Base-by-base conservation (phyloP, 2,329 filamentous ascomycete species). In the Ophiostoma ips region DNA sequence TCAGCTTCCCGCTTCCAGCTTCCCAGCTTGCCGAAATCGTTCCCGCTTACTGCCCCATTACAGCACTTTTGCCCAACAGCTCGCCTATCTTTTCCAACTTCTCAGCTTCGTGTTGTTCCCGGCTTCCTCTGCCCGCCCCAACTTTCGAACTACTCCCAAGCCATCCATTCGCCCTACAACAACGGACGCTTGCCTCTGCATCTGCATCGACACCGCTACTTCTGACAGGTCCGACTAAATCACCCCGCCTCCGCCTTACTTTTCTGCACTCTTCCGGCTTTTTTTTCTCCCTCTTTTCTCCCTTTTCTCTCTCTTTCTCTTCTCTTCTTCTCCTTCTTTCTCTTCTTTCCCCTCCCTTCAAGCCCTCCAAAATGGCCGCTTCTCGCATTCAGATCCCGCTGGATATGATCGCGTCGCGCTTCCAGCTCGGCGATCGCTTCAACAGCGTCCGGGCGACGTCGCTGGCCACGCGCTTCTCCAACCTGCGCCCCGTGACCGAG, bases 401-500 rank as follows among this genome's bases (percentile, higher is more conserved):
- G 61, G 89, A 95, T 67, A 80, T 83, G 62, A 71, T 96, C 66
- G 94, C 90, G 67, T 94, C 88, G 60, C 83, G 89, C 60, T 78
- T 96, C 66, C 92, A 92, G 70, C 70, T 95, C 55, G 71, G 72
- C 58, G 87, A 92, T 58, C 87, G 89, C 64, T 90, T 96, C 70
- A 79, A 86, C 59, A 80, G 82, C 63, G 74, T 95, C 56, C 83
- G 87, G 63, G 80, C 81, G 53, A 86, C 88, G 58, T 84, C 86
- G 33, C 65, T 96, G 54, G 77, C 77, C 53, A 78, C 81, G 57
- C 83, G 92, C 57, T 96, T 96, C 68, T 81, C 89, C 67, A 96
- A 95, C 70, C 76, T 98, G 63, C 84, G 83, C 54, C 90, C 92
- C 54, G 68, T 96, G 59, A 81, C 83, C 65, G 92, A 98, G 69